These are phyloP conservation scores for Nemania diffusa DNA, from an alignment of 2,329 filamentous ascomycete species.

Conservation along the genomic window DNA sequence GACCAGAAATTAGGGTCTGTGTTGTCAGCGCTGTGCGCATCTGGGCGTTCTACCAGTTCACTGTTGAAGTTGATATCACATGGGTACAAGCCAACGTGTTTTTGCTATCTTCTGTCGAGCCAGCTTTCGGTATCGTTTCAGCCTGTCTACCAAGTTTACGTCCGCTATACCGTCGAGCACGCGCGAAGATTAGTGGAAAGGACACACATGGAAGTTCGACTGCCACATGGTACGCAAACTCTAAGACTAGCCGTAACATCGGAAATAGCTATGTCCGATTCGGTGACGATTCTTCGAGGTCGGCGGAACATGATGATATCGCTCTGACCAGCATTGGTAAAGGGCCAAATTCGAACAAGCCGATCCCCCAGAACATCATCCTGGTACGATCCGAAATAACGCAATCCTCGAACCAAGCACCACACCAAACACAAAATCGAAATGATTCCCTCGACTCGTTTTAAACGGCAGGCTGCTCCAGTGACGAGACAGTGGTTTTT, in stretches of 20 bases:
- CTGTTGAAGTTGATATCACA: conserved; percentile 41
- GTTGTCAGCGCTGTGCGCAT: conserved; percentile 47
- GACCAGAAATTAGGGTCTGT: conserved; percentile 42
- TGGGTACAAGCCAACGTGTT: conserved; percentile 48
- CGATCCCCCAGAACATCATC: conserved; percentile 38
- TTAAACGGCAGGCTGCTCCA: not conserved
- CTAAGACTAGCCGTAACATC: conserved; percentile 35
- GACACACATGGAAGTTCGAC: conserved; percentile 17
- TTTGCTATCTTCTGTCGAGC: conserved; percentile 50
- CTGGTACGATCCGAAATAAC: conserved; percentile 41
- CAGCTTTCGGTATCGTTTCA: conserved; percentile 51
- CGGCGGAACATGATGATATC: conserved; percentile 36
- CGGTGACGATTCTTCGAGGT: conserved; percentile 33
- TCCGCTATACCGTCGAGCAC: conserved; percentile 46
- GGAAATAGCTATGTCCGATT: conserved; percentile 41
- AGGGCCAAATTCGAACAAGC: conserved; percentile 28
- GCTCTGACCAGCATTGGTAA: conserved; percentile 40
- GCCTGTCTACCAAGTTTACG: conserved; percentile 51
- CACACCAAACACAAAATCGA: conserved; percentile 11
- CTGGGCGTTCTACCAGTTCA: conserved; percentile 43
- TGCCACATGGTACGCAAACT: conserved; percentile 32
- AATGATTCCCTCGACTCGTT: conserved; percentile 24
- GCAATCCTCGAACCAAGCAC: conserved; percentile 26
- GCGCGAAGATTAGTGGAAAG: conserved; percentile 34
- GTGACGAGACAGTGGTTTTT: not conserved